A percentile compares a stretch with the other conserved stretches of the same genome.
Conservation (phyloP, 805 yeast genomes). For the Debaryomyces tyrocola region DNA sequence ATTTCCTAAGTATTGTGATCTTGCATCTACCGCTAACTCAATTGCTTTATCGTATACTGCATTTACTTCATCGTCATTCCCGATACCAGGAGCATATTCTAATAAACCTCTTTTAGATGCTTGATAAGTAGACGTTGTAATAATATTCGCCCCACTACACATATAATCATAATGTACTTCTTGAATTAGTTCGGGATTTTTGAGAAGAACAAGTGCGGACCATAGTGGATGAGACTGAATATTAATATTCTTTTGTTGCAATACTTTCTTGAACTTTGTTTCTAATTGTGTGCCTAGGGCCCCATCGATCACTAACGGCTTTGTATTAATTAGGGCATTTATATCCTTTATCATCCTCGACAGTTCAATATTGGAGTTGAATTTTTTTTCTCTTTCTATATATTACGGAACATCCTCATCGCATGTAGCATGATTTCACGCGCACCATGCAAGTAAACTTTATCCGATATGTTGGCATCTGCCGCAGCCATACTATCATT, state of each 20-base stretch:
- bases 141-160: slow-evolving; percentile 53
- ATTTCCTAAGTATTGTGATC: not conserved
- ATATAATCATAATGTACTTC: slow-evolving; percentile 53
- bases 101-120: slow-evolving; percentile 45
- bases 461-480: no score
- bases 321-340: not conserved
- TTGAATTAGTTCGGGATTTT: slow-evolving; percentile 43
- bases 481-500: no score
- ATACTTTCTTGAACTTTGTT: slow-evolving; percentile 31
- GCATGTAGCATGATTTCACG: no score
- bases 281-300: slow-evolving; percentile 68
- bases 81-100: slow-evolving; percentile 15
- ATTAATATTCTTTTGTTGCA: slow-evolving; percentile 14
- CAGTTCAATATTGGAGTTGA: not conserved
- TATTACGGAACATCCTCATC: no score
- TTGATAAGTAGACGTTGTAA: slow-evolving; percentile 63
- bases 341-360: not conserved
- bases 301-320: slow-evolving; percentile 47
- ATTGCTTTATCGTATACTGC: slow-evolving; percentile 24
- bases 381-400: not conserved
- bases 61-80: slow-evolving; percentile 11
- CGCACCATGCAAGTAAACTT: no score
- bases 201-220: slow-evolving; percentile 57
- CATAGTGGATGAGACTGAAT: slow-evolving; percentile 49
- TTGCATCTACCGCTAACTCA: slow-evolving; percentile 21